Evolutionary conservation across 805 yeast genomes (phyloP).

Genomic region (Ogataea nonfermentans): DNA sequence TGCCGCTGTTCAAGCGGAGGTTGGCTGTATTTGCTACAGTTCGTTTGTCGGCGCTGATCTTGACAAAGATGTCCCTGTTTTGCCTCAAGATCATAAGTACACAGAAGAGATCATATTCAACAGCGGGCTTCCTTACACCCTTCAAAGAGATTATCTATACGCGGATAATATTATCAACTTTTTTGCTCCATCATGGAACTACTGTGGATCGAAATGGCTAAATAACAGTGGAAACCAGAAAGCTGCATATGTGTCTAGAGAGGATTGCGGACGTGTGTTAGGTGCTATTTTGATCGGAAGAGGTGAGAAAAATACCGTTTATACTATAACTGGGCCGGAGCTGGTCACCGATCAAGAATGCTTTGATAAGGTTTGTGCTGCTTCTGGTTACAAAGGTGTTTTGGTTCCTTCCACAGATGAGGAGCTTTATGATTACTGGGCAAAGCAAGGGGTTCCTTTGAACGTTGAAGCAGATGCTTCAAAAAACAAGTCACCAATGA

Average conservation of each 20-base stretch:
- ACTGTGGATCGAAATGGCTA: conserved; percentile 9
- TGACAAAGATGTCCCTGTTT: conserved; percentile 10
- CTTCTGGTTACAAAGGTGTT: conserved; percentile 12
- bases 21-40: conserved; percentile 11
- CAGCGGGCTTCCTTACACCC: conserved; percentile 8
- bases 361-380: conserved; percentile 10
- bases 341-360: conserved; percentile 7
- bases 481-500: conserved; percentile 9
- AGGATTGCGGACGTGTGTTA: conserved; percentile 10
- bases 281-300: conserved; percentile 11
- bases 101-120: conserved; percentile 7
- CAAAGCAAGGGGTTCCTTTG: conserved; percentile 7
- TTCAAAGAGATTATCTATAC: conserved; percentile 11
- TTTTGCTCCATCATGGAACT: conserved; percentile 12
- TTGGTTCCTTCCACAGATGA: conserved; percentile 10
- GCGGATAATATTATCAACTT: conserved; percentile 9
- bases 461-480: conserved; percentile 5
- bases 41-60: conserved; percentile 14
- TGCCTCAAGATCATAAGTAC: conserved; percentile 13
- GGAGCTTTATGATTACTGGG: conserved; percentile 11
- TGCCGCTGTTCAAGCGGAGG: conserved; percentile 10
- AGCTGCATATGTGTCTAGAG: conserved; percentile 11
- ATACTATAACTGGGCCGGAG: conserved; percentile 10
- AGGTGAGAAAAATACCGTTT: conserved; percentile 10
- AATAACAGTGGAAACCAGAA: conserved; percentile 8